Evolutionary conservation across 129 eudicot genomes (phyloP).

Genomic region (Kitagawia praeruptora): DNA sequence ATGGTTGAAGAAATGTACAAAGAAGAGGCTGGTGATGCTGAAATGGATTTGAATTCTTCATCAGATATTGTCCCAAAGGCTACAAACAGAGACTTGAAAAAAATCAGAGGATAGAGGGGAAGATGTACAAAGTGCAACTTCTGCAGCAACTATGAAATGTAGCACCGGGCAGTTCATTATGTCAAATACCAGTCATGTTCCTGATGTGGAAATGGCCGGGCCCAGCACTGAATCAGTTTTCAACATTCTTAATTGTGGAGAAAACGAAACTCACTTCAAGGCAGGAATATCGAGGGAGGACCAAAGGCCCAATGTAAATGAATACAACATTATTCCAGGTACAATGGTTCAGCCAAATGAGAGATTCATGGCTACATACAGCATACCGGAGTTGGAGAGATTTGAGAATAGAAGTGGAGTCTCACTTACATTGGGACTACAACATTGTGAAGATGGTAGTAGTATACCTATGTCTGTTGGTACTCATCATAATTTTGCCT

Average conservation of each 20-base stretch:
- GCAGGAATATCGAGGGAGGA: constrained; percentile 13
- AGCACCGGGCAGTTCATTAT: constrained; percentile 34
- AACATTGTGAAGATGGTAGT: constrained; percentile 50
- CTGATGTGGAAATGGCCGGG: constrained; percentile 39
- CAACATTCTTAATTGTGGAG: constrained; percentile 16
- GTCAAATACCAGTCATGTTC: constrained; percentile 28
- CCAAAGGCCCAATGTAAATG: not conserved
- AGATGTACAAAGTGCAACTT: constrained; percentile 34
- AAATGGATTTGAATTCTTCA: constrained; percentile 27
- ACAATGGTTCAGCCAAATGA: constrained; percentile 28
- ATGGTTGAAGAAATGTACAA: constrained; percentile 96
- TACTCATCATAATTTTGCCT: constrained; percentile 25
- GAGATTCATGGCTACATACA: constrained; percentile 26
- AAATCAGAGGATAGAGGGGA: constrained; percentile 36
- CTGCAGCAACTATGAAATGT: constrained; percentile 22
- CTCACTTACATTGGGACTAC: constrained; percentile 69
- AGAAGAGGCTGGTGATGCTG: constrained; percentile 43
- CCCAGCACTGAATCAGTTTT: constrained; percentile 19
- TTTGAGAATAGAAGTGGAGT: constrained; percentile 16
- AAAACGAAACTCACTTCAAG: constrained; percentile 10
- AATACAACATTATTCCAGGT: not conserved
- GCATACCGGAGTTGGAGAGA: constrained; percentile 26
- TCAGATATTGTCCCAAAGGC: constrained; percentile 19
- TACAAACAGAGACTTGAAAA: constrained; percentile 20
- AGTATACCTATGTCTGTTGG: constrained; percentile 29